Percentiles rank a stretch among this genome's conserved stretches.
Conservation (phyloP, 139 green algal species). For the Chlorokybus atmophyticus region DNA sequence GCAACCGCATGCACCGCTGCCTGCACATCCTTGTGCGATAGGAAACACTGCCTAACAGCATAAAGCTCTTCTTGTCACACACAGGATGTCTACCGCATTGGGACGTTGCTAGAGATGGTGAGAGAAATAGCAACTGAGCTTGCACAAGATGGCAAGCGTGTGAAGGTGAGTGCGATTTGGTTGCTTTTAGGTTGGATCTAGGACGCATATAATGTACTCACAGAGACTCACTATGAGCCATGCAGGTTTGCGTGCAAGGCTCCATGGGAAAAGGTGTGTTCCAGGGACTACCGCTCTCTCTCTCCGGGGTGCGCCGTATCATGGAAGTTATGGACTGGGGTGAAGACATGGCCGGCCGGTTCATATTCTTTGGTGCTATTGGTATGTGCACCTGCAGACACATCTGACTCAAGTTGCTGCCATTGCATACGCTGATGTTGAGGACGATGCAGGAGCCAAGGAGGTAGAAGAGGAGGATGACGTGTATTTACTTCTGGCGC, state of each 20-base stretch:
- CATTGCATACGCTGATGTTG: constrained; percentile 1
- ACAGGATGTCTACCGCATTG: constrained; percentile 48
- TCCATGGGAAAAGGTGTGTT: constrained; percentile 69
- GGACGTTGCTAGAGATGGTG: constrained; percentile 66
- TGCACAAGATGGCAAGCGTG: constrained; percentile 46
- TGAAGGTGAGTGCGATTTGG: constrained; percentile 64
- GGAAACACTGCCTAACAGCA: too few species aligned
- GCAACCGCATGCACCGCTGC: too few species aligned
- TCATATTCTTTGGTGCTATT: constrained; percentile 45
- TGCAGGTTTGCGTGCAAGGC: constrained; percentile 31
- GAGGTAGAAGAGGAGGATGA: constrained; percentile 26
- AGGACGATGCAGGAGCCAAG: constrained; percentile 18
- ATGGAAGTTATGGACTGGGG: constrained; percentile 76
- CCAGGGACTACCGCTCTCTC: constrained; percentile 48
- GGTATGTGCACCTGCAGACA: constrained; percentile 4
- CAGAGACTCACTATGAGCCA: too few species aligned
- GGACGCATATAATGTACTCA: too few species aligned
- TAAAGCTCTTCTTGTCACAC: too few species aligned
- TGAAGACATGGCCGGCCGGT: constrained; percentile 27
- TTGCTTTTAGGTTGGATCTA: too few species aligned
- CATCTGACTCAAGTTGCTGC: too few species aligned
- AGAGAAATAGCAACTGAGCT: constrained; percentile 52
- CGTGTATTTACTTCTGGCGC: constrained; percentile 34
- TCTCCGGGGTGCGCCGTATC: constrained; percentile 46
- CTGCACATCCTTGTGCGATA: too few species aligned